phyloP scores from a whole-genome alignment of 345 rosid species.

The Dovyalis caffra region DNA sequence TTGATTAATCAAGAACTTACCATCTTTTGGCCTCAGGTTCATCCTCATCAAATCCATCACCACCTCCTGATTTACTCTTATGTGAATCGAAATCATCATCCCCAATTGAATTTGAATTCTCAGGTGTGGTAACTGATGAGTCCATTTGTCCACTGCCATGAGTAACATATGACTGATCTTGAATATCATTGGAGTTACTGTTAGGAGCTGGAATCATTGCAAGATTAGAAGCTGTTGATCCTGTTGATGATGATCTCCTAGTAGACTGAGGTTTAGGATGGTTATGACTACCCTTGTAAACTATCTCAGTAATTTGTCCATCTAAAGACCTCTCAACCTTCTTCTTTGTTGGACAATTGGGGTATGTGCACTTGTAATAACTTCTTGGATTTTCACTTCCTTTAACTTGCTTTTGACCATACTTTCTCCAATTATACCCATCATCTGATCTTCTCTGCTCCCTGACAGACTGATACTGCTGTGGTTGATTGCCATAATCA shows the following conservation, averaged over 20 bases:
- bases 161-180: conserved; percentile 45
- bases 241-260: conserved; percentile 54
- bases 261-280: conserved; percentile 83
- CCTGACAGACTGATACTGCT: conserved; percentile 44
- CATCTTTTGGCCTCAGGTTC: conserved; percentile 84
- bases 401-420: conserved; percentile 92
- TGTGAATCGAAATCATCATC: conserved; percentile 75
- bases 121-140: conserved; percentile 46
- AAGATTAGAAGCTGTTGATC: conserved; percentile 28
- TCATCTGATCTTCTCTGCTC: conserved; percentile 70
- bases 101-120: conserved; percentile 66
- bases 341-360: conserved; percentile 80
- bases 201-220: conserved; percentile 36
- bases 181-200: conserved; percentile 34
- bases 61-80: conserved; percentile 53
- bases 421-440: conserved; percentile 96
- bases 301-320: conserved; percentile 89
- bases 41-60: conserved; percentile 71
- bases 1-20: conserved; percentile 27
- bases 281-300: conserved; percentile 84
- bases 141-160: conserved; percentile 44
- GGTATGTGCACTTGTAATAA: conserved; percentile 87
- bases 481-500: conserved; percentile 30
- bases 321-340: conserved; percentile 78
- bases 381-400: conserved; percentile 96